Evolutionary conservation across 2,329 filamentous ascomycete species (phyloP).

Genomic region (Onygena corvina): DNA sequence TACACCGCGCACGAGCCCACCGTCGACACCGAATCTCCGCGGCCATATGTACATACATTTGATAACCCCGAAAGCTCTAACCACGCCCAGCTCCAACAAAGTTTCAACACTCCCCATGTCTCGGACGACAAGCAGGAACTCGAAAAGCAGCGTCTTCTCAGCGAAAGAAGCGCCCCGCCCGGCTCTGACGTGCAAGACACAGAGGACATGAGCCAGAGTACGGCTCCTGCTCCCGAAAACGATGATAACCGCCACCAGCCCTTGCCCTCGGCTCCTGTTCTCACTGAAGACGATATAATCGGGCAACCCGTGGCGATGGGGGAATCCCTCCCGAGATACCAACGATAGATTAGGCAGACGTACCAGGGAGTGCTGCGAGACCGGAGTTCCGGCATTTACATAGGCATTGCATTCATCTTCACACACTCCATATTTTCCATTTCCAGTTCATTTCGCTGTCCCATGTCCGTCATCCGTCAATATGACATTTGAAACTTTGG

Average conservation of each 20-base stretch:
- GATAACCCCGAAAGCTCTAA: slow-evolving; percentile 32
- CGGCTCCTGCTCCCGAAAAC: slow-evolving; percentile 18
- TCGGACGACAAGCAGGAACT: slow-evolving; percentile 69
- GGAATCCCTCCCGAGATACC: slow-evolving; percentile 36
- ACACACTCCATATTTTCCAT: not conserved
- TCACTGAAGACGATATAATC: slow-evolving; percentile 44
- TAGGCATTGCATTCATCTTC: not conserved
- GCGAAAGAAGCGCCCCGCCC: slow-evolving; percentile 51
- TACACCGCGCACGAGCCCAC: slow-evolving; percentile 9
- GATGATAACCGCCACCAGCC: slow-evolving; percentile 1
- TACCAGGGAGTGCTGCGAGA: not conserved
- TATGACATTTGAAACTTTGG: not conserved
- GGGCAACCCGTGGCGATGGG: slow-evolving; percentile 27
- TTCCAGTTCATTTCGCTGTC: not conserved
- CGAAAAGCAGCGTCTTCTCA: slow-evolving; percentile 52
- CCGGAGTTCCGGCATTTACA: not conserved
- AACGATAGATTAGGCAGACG: slow-evolving; percentile 24
- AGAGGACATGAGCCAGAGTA: slow-evolving; percentile 10
- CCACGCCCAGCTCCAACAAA: not conserved
- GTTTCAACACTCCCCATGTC: slow-evolving; percentile 5
- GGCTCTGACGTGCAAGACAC: slow-evolving; percentile 14
- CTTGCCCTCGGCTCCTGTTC: slow-evolving; percentile 35
- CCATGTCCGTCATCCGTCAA: not conserved
- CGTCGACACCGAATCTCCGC: slow-evolving; percentile 9
- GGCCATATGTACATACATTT: not conserved